These are phyloP conservation scores for Setaria italica DNA, from an alignment of 202 grass and related monocot genomes.

Conservation along the genomic window DNA sequence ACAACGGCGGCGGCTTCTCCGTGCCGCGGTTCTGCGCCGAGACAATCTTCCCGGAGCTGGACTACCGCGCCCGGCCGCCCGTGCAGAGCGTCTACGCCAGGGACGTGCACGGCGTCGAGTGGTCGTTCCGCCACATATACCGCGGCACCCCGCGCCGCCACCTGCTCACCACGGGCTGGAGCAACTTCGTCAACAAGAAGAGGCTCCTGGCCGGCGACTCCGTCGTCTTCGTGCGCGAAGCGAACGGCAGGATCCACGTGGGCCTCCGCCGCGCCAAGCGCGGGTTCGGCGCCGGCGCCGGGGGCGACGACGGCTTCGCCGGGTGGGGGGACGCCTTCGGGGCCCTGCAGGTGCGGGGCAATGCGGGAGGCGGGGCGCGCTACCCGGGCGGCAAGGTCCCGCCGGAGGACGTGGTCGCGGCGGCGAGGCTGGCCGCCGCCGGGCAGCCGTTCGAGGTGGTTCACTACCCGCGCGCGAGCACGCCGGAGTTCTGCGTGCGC, in stretches of 20 bases:
- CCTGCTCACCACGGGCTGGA: constrained; percentile 94
- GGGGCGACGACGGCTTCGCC: constrained; percentile 38
- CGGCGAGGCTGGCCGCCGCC: constrained; percentile 65
- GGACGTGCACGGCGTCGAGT: constrained; percentile 82
- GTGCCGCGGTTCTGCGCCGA: constrained; percentile 87
- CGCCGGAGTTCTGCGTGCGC: constrained; percentile 75
- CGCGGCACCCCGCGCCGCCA: constrained; percentile 88
- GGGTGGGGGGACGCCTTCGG: constrained; percentile 58
- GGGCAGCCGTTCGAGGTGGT: constrained; percentile 80
- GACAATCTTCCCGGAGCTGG: constrained; percentile 84
- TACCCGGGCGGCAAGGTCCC: constrained; percentile 52
- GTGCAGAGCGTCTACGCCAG: constrained; percentile 65
- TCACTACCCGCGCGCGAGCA: constrained; percentile 77
- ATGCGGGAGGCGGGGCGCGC: neutral
- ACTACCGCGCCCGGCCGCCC: constrained; percentile 69
- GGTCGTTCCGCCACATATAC: constrained; percentile 96
- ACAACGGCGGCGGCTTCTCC: constrained; percentile 91
- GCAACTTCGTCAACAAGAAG: constrained; percentile 84
- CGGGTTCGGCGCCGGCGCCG: constrained; percentile 1
- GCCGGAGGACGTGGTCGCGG: constrained; percentile 60
- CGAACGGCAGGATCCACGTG: constrained; percentile 67
- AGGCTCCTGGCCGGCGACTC: constrained; percentile 79
- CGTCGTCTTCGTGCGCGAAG: constrained; percentile 77
- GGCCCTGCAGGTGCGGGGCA: constrained; percentile 35
- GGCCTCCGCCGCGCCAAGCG: constrained; percentile 76